Evolutionary conservation across 2,329 filamentous ascomycete species (phyloP).

Genomic region (Lasiodiplodia hormozganensis): DNA sequence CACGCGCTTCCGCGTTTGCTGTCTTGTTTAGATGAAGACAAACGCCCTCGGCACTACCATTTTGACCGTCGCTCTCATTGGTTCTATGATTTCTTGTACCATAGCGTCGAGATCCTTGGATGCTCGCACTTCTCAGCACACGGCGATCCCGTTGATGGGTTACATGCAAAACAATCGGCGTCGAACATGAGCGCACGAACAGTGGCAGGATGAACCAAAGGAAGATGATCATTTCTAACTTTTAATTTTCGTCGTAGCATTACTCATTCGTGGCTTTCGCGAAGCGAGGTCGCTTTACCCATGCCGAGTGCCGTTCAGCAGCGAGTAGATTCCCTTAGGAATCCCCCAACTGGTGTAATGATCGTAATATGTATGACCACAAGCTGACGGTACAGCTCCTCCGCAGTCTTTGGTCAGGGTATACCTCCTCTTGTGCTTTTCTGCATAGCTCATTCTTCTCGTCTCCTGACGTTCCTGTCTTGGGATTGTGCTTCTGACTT

Average conservation of each 20-base stretch:
- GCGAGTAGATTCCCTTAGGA: neutral
- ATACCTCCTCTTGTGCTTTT: neutral
- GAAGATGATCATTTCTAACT: no score
- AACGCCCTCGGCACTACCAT: neutral
- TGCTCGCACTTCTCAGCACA: no score
- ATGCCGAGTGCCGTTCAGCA: neutral
- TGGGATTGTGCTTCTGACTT: slow-evolving; percentile 40
- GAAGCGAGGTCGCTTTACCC: neutral
- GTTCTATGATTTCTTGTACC: neutral
- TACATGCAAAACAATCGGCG: no score
- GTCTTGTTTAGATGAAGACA: neutral
- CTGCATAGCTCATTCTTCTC: slow-evolving; percentile 20
- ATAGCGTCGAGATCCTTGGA: neutral
- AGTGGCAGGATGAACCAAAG: no score
- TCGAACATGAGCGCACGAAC: no score
- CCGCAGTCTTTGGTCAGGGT: neutral
- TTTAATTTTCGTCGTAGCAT: no score
- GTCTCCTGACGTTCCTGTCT: slow-evolving; percentile 27
- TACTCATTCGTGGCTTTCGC: neutral
- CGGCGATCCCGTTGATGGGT: no score
- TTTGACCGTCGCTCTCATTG: neutral
- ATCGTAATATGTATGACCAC: neutral
- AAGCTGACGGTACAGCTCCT: neutral
- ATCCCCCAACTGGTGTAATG: neutral
- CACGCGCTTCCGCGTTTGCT: neutral